Conservation (phyloP, 2,329 filamentous ascomycete genomes). For the Aspergillus vadensis region DNA sequence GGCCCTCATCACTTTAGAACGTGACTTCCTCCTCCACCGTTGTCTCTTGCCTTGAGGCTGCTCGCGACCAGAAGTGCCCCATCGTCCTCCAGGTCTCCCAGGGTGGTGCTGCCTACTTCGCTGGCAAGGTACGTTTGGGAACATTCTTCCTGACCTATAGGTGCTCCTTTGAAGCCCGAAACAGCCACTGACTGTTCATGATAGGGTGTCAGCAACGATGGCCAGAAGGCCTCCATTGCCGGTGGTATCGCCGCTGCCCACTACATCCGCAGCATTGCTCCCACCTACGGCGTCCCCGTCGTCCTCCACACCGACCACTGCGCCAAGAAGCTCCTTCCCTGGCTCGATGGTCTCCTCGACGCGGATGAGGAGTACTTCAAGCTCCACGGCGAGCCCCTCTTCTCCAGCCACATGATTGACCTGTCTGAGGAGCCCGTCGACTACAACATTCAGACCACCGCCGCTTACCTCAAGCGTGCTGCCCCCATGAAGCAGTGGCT, state of each 20-base stretch:
- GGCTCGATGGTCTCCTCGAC: conserved; percentile 94
- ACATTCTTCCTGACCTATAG: background rate
- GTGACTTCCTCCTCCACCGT: conserved; percentile 89
- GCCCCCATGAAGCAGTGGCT: conserved; percentile 98
- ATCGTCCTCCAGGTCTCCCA: conserved; percentile 93
- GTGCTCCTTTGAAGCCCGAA: background rate
- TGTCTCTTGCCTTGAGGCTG: conserved; percentile 88
- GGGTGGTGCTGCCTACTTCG: conserved; percentile 91
- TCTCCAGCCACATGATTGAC: conserved; percentile 98
- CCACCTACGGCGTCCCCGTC: conserved; percentile 84
- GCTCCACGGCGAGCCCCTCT: conserved; percentile 85
- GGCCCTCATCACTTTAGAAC: conserved; percentile 56
- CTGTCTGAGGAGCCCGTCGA: conserved; percentile 88
- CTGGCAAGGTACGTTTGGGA: conserved; percentile 66
- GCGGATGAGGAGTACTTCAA: conserved; percentile 96
- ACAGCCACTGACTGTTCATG: conserved; percentile 7
- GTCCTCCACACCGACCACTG: conserved; percentile 98
- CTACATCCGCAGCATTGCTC: conserved; percentile 87
- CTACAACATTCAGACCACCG: conserved; percentile 89
- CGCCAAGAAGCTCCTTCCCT: conserved; percentile 98
- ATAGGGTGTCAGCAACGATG: conserved; percentile 73
- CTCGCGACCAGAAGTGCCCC: conserved; percentile 85
- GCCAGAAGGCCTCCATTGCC: conserved; percentile 86
- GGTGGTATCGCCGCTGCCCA: conserved; percentile 87
- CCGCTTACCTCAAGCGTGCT: conserved; percentile 88